A percentile compares a stretch with the other conserved stretches of the same genome.
Evolutionary conservation across 805 yeast species (phyloP).

Genomic region (Saccharomycopsis olivae): DNA sequence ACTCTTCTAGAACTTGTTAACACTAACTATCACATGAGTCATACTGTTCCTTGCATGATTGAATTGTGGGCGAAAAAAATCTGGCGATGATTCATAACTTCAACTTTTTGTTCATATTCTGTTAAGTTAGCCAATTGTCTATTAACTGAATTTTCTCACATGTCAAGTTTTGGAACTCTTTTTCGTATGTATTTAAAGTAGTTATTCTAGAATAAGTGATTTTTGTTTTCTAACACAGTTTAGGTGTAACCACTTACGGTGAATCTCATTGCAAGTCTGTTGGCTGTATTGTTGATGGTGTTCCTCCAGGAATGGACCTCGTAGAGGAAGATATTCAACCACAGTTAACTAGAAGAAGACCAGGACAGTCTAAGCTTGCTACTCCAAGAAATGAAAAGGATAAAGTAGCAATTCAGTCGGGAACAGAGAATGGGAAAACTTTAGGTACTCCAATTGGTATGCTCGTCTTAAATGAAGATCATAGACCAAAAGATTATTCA

Average conservation of each 20-base stretch:
- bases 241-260: conserved; percentile 88
- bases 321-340: conserved; percentile 89
- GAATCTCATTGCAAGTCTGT: conserved; percentile 97
- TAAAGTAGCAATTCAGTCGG: conserved; percentile 84
- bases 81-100: too few species aligned
- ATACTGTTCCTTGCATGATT: too few species aligned
- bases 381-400: conserved; percentile 97
- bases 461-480: conserved; percentile 90
- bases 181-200: conserved; percentile 8
- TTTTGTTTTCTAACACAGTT: conserved; percentile 4
- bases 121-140: too few species aligned
- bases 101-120: too few species aligned
- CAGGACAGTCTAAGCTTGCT: conserved; percentile 86
- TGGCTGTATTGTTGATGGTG: conserved; percentile 97
- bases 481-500: conserved; percentile 90
- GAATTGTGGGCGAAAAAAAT: too few species aligned
- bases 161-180: conserved; percentile 65
- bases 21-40: too few species aligned
- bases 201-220: not conserved
- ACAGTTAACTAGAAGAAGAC: conserved; percentile 92
- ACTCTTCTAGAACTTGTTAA: too few species aligned
- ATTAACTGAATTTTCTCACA: too few species aligned
- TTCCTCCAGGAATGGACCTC: conserved; percentile 87
- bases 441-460: conserved; percentile 94
- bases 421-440: conserved; percentile 83